Conservation (phyloP, 768 basidiomycete species). For the Mycena belliarum region DNA sequence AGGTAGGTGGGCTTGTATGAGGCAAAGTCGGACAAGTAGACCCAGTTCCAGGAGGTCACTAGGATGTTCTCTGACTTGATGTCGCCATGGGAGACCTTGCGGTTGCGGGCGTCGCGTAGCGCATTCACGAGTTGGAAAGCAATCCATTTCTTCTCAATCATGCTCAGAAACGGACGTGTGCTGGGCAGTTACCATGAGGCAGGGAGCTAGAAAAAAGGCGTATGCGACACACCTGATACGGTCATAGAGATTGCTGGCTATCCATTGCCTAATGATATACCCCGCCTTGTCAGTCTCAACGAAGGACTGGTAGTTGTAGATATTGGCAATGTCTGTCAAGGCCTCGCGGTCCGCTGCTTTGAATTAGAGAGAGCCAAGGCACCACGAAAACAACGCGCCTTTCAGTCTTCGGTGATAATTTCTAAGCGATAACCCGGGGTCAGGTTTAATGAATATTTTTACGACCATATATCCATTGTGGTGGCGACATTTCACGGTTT, state of each 20-base stretch:
- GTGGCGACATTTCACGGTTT: constrained; percentile 89
- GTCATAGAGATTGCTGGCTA: constrained; percentile 93
- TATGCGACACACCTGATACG: constrained; percentile 77
- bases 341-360: constrained; percentile 80
- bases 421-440: constrained; percentile 77
- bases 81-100: constrained; percentile 94
- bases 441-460: constrained; percentile 95
- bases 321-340: constrained; percentile 80
- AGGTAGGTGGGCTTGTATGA: constrained; percentile 94
- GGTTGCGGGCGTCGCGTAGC: constrained; percentile 77
- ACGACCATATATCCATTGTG: constrained; percentile 81
- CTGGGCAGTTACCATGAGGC: constrained; percentile 41
- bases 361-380: background rate
- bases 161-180: constrained; percentile 90
- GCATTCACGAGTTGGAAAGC: constrained; percentile 89
- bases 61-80: constrained; percentile 97
- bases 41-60: constrained; percentile 94
- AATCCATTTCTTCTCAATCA: constrained; percentile 97
- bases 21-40: constrained; percentile 94
- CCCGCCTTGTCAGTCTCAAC: constrained; percentile 96
- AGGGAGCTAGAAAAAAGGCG: background rate
- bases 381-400: constrained; percentile 42
- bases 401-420: constrained; percentile 79
- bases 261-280: constrained; percentile 93
- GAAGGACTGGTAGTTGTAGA: constrained; percentile 86